Evolutionary conservation across 495 filamentous ascomycete species (phyloP).

Genomic region (Parathielavia hyrcaniae): DNA sequence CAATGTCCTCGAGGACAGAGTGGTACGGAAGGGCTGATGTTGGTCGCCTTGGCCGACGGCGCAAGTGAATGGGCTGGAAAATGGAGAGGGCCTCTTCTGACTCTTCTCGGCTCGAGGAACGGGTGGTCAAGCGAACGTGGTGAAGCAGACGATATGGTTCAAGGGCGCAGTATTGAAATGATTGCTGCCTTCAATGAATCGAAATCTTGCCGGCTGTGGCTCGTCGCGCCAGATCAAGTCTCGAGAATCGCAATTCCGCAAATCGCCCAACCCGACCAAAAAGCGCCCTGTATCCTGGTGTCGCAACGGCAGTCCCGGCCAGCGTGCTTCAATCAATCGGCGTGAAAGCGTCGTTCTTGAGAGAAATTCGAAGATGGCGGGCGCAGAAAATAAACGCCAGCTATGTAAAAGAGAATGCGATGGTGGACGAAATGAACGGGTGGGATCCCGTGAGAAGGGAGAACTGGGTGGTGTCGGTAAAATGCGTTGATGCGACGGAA

Average conservation of each 20-base stretch:
- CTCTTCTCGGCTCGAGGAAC: not conserved
- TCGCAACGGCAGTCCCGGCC: conserved; percentile 24
- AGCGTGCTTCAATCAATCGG: conserved; percentile 20
- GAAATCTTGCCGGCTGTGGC: not conserved
- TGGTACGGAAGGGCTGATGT: not conserved
- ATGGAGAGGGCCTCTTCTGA: not conserved
- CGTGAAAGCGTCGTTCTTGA: conserved; percentile 11
- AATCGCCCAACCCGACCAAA: not conserved
- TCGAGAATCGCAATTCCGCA: not conserved
- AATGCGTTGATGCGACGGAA: conserved; percentile 25
- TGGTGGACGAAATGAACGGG: conserved; percentile 27
- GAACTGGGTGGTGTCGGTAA: conserved; percentile 21
- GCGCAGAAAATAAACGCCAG: conserved; percentile 13
- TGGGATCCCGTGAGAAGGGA: conserved; percentile 22
- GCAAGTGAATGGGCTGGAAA: not conserved
- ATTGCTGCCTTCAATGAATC: not conserved
- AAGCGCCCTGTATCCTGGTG: not conserved
- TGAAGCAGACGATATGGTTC: not conserved
- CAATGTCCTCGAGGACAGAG: not conserved
- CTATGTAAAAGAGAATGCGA: conserved; percentile 14
- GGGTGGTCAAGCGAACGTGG: conserved; percentile 8
- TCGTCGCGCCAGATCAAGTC: conserved; percentile 7
- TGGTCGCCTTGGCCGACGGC: not conserved
- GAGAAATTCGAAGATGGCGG: conserved; percentile 11
- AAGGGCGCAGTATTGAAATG: not conserved